These are phyloP conservation scores for Cladosporium sphaerospermum DNA, from an alignment of 2,329 filamentous ascomycete species.

Conservation along the genomic window DNA sequence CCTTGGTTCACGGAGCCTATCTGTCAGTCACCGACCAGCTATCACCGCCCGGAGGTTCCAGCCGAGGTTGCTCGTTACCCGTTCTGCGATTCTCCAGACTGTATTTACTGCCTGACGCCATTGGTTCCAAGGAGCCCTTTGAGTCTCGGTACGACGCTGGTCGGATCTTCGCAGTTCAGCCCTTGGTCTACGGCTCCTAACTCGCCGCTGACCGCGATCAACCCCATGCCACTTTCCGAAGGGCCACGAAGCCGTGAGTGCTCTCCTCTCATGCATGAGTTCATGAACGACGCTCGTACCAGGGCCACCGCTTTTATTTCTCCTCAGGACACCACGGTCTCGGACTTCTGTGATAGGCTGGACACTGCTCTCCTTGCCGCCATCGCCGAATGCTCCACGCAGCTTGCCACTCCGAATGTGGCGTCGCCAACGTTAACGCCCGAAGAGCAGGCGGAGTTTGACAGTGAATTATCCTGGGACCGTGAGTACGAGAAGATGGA, in stretches of 20 bases:
- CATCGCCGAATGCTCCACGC: conserved; percentile 12
- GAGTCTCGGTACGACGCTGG: too few relatives aligned
- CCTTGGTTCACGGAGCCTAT: too few relatives aligned
- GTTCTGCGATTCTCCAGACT: too few relatives aligned
- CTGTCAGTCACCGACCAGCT: too few relatives aligned
- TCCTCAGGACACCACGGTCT: not conserved
- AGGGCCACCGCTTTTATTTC: not conserved
- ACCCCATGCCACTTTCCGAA: not conserved
- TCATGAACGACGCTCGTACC: conserved; percentile 1
- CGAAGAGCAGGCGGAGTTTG: conserved; percentile 12
- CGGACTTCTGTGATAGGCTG: conserved; percentile 13
- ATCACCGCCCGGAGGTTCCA: too few relatives aligned
- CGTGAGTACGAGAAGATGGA: conserved; percentile 3
- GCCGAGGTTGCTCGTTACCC: too few relatives aligned
- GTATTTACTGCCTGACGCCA: too few relatives aligned
- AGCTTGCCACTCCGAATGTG: conserved; percentile 8
- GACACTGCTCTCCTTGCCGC: conserved; percentile 14
- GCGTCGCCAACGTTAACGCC: conserved; percentile 11
- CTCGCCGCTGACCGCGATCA: not conserved
- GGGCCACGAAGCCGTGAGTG: not conserved
- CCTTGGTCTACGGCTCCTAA: not conserved
- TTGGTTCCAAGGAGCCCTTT: too few relatives aligned
- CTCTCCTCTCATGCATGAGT: not conserved
- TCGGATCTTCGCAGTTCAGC: too few relatives aligned
- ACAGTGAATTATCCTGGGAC: conserved; percentile 10